These are phyloP conservation scores for Neonectria sp. DNA, from an alignment of 2,329 filamentous ascomycete species.

Conservation along the genomic window DNA sequence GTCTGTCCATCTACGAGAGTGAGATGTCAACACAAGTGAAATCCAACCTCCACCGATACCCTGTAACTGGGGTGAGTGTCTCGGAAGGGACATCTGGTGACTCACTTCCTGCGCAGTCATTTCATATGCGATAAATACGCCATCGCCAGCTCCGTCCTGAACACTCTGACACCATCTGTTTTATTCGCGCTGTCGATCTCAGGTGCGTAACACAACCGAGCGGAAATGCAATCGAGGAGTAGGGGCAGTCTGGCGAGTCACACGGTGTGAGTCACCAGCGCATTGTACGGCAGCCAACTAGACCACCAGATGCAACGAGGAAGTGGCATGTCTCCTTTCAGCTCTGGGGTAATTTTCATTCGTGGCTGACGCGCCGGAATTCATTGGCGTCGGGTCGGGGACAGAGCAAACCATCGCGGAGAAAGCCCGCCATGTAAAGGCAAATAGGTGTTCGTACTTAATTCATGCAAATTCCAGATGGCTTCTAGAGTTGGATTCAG, in stretches of 20 bases:
- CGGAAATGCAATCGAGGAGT: background rate
- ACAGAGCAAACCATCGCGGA: background rate
- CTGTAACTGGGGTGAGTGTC: no score
- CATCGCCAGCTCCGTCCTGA: background rate
- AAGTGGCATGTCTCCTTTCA: constrained; percentile 16
- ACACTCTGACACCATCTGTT: background rate
- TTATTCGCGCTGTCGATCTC: background rate
- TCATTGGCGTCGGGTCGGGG: background rate
- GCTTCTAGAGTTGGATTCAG: background rate
- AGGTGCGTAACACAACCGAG: background rate
- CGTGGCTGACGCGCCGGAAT: background rate
- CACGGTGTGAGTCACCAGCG: constrained; percentile 44
- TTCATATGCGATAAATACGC: background rate
- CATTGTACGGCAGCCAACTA: constrained; percentile 5
- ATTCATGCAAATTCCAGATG: background rate
- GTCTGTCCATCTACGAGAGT: no score
- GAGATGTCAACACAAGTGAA: no score
- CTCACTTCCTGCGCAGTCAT: background rate
- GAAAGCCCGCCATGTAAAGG: background rate
- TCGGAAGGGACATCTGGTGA: background rate
- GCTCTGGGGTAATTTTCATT: background rate
- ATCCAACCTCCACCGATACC: no score
- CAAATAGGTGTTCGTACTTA: background rate
- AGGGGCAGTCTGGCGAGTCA: constrained; percentile 33
- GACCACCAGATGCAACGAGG: background rate